Evolutionary conservation across 2,329 filamentous ascomycete genomes (phyloP), one percentile per base, ranked within the genome.

Genomic region (Claviceps quebecensis): DNA sequence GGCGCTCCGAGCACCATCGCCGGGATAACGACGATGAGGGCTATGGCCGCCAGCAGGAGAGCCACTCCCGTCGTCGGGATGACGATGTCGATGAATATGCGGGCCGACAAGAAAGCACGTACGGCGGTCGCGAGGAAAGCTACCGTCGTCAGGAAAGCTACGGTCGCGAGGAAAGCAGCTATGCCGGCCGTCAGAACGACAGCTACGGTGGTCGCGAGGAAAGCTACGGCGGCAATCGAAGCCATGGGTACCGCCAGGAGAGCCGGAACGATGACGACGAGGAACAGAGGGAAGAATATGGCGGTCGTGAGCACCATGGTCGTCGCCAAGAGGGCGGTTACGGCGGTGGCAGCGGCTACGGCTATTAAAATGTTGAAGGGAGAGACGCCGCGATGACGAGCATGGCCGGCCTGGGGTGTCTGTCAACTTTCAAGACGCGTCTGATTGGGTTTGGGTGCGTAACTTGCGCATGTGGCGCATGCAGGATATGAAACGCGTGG

Each of bases 31-130:
- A 63, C 9, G 50, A 54, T 14, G 49, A 40, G 37, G 54, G 58
- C 43, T 50, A 56, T 14, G 55, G 57, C 13, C 56, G 59, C 49
- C 52, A 19, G 37, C 56, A 61, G 52, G 52, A 59, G 39, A 56
- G 48, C 45, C 55, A 61, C 52, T 56, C 56, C 45, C 50, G 56
- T 14, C 54, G 57, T 16, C 43, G 47, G 19, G 23, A 49, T 13
- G 55, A 58, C 48, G 53, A 60, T 51, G 61, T 63, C 45, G 59
- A 61, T 41, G 49, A 58, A n/a, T 40, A 9, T 9, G 29, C 29
- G 29, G 80, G 77, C 34, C 78, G 71, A 50, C 73, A 74, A 9
- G 73, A 72, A 19, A 67, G 74, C 56, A 73, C 75, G 47, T 82
- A 82, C 57, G 80, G 75, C 7, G 59, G 71, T 60, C 72, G 23